phyloP scores from a whole-genome alignment of 345 rosid species.

The Geranium rotundifolium region DNA sequence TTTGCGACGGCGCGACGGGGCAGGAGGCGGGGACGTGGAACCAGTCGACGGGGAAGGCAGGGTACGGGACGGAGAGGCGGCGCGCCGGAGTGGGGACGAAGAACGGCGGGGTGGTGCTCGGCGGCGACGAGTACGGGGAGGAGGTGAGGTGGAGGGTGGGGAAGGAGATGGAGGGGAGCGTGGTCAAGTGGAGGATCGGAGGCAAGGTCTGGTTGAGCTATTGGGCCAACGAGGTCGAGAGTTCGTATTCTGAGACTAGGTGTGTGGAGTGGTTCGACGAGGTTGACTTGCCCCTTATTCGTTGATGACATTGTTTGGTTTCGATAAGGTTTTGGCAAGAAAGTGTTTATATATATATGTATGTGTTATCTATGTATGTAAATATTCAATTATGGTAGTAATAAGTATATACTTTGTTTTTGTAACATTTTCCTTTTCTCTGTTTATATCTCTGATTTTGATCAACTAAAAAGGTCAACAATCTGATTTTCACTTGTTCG shows the following conservation, averaged over 20 bases:
- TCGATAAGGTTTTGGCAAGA: too few species aligned
- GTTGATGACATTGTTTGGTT: too few species aligned
- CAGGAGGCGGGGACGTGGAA: conserved; percentile 28
- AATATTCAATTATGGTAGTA: too few species aligned
- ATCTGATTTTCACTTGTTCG: too few species aligned
- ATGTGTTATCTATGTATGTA: too few species aligned
- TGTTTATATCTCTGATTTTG: too few species aligned
- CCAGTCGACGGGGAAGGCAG: conserved; percentile 2
- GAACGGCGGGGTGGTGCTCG: conserved; percentile 63
- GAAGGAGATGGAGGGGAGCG: conserved; percentile 89
- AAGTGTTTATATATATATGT: too few species aligned
- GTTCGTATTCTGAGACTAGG: conserved; percentile 55
- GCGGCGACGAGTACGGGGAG: conserved; percentile 65
- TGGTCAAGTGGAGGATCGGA: conserved; percentile 80
- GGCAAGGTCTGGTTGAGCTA: conserved; percentile 70
- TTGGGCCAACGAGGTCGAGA: conserved; percentile 46
- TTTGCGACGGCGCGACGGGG: conserved; percentile 43
- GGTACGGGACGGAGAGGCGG: conserved; percentile 5
- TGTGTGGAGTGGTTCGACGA: conserved; percentile 83
- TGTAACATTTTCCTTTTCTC: too few species aligned
- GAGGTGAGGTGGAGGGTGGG: conserved; percentile 65
- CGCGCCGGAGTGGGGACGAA: conserved; percentile 36
- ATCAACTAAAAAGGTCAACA: too few species aligned
- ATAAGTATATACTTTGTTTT: too few species aligned
- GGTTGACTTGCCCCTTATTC: conserved; percentile 71